A percentile compares a stretch with the other conserved stretches of the same genome.
phyloP scores from a whole-genome alignment of 108 stramenopile genomes.

The Nitzschia sp. region DNA sequence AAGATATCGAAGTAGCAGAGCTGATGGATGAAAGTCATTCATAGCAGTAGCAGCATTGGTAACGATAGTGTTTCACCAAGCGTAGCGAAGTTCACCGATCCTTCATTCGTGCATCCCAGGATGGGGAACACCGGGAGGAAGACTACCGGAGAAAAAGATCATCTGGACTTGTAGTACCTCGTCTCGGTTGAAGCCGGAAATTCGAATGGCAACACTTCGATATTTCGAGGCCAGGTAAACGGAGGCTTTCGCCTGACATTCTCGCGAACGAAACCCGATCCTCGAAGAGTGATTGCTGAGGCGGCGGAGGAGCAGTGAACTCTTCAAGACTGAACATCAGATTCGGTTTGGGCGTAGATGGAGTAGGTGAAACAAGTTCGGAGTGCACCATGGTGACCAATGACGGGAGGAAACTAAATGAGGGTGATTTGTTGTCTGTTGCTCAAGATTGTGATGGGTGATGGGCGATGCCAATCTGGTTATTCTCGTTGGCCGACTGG shows the following conservation, averaged over 20 bases:
- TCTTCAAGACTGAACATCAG: background rate
- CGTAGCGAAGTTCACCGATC: too few relatives aligned
- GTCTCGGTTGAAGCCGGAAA: background rate
- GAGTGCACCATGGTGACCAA: background rate
- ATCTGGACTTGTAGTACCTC: background rate
- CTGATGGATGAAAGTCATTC: background rate
- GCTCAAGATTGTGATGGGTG: background rate
- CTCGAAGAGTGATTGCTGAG: background rate
- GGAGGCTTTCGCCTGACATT: background rate
- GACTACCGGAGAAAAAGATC: background rate
- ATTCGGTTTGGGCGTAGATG: background rate
- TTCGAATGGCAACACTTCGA: background rate
- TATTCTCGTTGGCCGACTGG: background rate
- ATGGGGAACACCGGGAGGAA: background rate
- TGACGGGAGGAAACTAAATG: background rate
- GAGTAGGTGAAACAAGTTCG: background rate
- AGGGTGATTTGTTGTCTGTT: background rate
- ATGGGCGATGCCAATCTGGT: background rate
- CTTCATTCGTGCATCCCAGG: too few relatives aligned
- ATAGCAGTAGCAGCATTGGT: background rate
- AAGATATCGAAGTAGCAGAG: background rate
- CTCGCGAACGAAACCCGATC: background rate
- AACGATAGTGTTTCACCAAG: background rate
- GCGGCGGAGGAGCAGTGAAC: background rate
- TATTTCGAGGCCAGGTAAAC: background rate